Conservation (phyloP, 768 basidiomycete species). For the Sporobolomyces phaffii region DNA sequence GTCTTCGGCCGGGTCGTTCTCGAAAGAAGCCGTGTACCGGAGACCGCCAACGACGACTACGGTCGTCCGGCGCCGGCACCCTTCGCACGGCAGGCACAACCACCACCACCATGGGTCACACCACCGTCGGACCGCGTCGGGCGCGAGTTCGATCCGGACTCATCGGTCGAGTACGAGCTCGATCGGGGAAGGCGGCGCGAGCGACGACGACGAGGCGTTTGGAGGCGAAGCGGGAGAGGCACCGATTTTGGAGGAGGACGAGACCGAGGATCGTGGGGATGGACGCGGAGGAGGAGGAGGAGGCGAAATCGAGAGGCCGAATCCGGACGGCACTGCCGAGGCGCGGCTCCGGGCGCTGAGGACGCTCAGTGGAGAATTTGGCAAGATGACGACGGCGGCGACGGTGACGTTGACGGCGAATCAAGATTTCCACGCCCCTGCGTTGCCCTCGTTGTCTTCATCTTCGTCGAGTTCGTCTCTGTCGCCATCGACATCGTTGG, state of each 20-base stretch:
- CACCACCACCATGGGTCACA: too few species aligned
- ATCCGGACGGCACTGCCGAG: too few species aligned
- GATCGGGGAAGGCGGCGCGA: slow-evolving; percentile 5
- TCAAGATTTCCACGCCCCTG: too few species aligned
- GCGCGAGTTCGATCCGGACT: slow-evolving; percentile 30
- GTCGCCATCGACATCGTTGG: slow-evolving; percentile 4
- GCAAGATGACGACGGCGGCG: too few species aligned
- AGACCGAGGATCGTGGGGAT: background rate
- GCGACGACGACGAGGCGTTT: slow-evolving; percentile 12
- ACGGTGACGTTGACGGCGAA: too few species aligned
- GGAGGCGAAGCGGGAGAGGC: slow-evolving; percentile 1
- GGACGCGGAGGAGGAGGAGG: background rate
- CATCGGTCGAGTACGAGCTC: slow-evolving; percentile 24
- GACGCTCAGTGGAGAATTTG: slow-evolving; percentile 16
- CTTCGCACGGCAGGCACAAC: slow-evolving; percentile 12
- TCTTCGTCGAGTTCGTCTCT: slow-evolving; percentile 8
- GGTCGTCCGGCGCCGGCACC: slow-evolving; percentile 21
- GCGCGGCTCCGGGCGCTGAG: slow-evolving; percentile 2
- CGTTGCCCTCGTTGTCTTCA: background rate
- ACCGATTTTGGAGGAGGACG: slow-evolving; percentile 13
- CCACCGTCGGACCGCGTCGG: slow-evolving; percentile 1
- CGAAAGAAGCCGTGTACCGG: slow-evolving; percentile 29
- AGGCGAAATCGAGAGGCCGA: background rate
- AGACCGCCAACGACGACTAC: slow-evolving; percentile 39
- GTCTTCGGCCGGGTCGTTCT: slow-evolving; percentile 24